phyloP scores from a whole-genome alignment of 306 rosid genomes.

The Ochetophila trinervis region DNA sequence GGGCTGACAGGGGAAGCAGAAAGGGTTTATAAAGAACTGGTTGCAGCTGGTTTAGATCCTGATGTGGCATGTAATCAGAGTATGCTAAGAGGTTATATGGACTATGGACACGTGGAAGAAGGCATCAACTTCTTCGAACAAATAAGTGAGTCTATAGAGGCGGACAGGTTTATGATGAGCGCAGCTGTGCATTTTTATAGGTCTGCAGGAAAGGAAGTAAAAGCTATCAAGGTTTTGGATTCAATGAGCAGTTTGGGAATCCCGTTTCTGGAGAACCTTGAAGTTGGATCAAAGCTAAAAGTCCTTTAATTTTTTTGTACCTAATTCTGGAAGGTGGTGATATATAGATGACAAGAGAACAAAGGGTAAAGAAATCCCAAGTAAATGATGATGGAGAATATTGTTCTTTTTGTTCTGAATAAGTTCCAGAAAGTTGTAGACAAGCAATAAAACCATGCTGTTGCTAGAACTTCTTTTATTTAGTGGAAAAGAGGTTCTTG shows the following conservation, averaged over 20 bases:
- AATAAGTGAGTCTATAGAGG: constrained; percentile 33
- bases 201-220: constrained; percentile 44
- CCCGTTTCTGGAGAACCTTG: constrained; percentile 55
- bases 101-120: constrained; percentile 50
- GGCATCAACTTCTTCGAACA: constrained; percentile 66
- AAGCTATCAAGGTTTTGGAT: constrained; percentile 53
- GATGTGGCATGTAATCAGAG: constrained; percentile 56
- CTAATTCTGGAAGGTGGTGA: neutral
- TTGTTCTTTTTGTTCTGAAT: too few relatives aligned
- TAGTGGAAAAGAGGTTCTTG: neutral
- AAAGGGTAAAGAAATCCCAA: neutral
- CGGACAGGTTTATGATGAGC: constrained; percentile 71
- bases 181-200: constrained; percentile 72
- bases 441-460: neutral
- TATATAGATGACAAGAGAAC: neutral
- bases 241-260: constrained; percentile 49
- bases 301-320: constrained; percentile 5
- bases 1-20: constrained; percentile 67
- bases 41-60: constrained; percentile 55
- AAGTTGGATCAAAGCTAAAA: constrained; percentile 50
- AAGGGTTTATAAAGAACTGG: constrained; percentile 52
- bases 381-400: neutral
- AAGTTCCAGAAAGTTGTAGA: neutral
- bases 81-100: constrained; percentile 75
- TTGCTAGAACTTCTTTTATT: neutral